Evolutionary conservation across 495 filamentous ascomycete genomes (phyloP).

Genomic region (Stereocaulon alpinum): DNA sequence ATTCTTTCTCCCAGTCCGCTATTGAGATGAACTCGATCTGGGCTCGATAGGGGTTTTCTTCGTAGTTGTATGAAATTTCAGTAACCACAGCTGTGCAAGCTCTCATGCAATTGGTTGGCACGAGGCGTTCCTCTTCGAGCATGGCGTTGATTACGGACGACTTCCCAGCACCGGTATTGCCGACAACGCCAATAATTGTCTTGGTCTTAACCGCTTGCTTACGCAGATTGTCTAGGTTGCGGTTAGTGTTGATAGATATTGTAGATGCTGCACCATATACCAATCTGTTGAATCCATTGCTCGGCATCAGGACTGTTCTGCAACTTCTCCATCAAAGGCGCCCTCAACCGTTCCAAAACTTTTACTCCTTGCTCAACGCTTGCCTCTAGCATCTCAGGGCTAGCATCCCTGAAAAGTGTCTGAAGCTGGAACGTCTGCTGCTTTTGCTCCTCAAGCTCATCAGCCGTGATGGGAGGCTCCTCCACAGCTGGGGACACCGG

Average conservation of each 20-base stretch:
- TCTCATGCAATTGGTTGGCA: slow-evolving; percentile 49
- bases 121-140: slow-evolving; percentile 42
- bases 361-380: slow-evolving; percentile 29
- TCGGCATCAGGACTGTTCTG: slow-evolving; percentile 22
- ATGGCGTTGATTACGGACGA: slow-evolving; percentile 52
- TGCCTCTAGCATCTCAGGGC: slow-evolving; percentile 31
- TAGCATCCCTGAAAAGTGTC: slow-evolving; percentile 28
- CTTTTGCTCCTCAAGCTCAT: slow-evolving; percentile 13
- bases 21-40: slow-evolving; percentile 51
- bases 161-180: slow-evolving; percentile 50
- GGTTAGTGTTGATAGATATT: not conserved
- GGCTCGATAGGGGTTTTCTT: slow-evolving; percentile 43
- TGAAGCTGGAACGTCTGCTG: slow-evolving; percentile 27
- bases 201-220: slow-evolving; percentile 30
- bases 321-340: slow-evolving; percentile 16
- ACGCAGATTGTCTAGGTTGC: slow-evolving; percentile 21
- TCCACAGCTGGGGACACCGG: not conserved
- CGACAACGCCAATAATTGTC: slow-evolving; percentile 47
- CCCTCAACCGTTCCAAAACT: slow-evolving; percentile 28
- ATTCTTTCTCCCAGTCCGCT: slow-evolving; percentile 49
- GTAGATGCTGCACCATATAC: not conserved
- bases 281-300: slow-evolving; percentile 37
- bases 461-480: slow-evolving; percentile 2
- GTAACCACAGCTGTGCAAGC: slow-evolving; percentile 58
- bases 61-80: slow-evolving; percentile 55